Evolutionary conservation across 768 basidiomycete genomes (phyloP).

Genomic region (Pilatotrama ljubarskyi): DNA sequence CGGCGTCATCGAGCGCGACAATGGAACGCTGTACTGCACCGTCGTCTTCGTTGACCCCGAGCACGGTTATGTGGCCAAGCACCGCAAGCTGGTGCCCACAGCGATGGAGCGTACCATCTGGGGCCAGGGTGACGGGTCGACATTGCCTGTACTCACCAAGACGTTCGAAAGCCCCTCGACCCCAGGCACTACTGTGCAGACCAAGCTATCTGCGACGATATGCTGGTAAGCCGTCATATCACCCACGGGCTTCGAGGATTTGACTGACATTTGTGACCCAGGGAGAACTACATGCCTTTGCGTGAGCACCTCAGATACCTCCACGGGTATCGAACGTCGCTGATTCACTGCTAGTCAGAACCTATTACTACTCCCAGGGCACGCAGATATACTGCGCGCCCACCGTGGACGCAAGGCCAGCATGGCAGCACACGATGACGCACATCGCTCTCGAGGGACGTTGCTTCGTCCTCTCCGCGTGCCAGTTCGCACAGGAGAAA

Average conservation of each 20-base stretch:
- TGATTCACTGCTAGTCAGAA: constrained; percentile 44
- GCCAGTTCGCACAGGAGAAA: constrained; percentile 55
- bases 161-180: constrained; percentile 34
- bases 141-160: constrained; percentile 49
- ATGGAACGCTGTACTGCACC: constrained; percentile 64
- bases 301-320: constrained; percentile 35
- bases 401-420: constrained; percentile 59
- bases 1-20: constrained; percentile 59
- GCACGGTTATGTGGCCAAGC: constrained; percentile 56
- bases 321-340: background rate
- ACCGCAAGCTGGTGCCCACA: constrained; percentile 66
- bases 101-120: constrained; percentile 60
- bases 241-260: background rate
- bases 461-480: constrained; percentile 66
- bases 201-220: constrained; percentile 56
- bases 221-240: constrained; percentile 51
- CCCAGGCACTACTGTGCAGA: constrained; percentile 27
- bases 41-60: constrained; percentile 55
- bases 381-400: constrained; percentile 66
- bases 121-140: constrained; percentile 59
- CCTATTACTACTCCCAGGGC: constrained; percentile 58
- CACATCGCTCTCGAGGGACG: constrained; percentile 70
- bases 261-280: constrained; percentile 25
- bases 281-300: constrained; percentile 74
- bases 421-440: constrained; percentile 58